phyloP scores from a whole-genome alignment of 1,284 basidiomycete species.

The Binderoboletus segoi region DNA sequence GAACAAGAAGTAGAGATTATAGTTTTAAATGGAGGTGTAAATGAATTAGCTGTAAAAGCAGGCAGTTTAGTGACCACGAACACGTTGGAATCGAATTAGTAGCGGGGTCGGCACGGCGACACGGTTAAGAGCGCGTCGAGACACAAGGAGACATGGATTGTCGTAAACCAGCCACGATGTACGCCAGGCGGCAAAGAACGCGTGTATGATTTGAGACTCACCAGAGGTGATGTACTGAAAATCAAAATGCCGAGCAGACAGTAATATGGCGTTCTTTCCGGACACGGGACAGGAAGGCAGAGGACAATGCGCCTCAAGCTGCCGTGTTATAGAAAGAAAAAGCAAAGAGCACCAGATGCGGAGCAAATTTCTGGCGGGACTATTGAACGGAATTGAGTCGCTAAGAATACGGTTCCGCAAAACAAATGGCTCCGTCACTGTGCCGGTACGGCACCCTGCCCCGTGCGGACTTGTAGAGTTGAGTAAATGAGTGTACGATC shows the following conservation, averaged over 20 bases:
- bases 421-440: slow-evolving; percentile 34
- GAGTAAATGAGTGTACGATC: slow-evolving; percentile 33
- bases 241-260: slow-evolving; percentile 25
- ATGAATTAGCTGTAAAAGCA: slow-evolving; percentile 39
- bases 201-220: slow-evolving; percentile 36
- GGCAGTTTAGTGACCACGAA: slow-evolving; percentile 28
- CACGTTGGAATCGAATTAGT: slow-evolving; percentile 21
- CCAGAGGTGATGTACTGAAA: slow-evolving; percentile 37
- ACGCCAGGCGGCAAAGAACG: slow-evolving; percentile 41
- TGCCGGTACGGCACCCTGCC: slow-evolving; percentile 33
- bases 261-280: slow-evolving; percentile 16
- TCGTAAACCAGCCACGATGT: slow-evolving; percentile 38
- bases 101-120: slow-evolving; percentile 33
- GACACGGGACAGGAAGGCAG: slow-evolving; percentile 18
- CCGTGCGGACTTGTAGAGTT: slow-evolving; percentile 21
- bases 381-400: slow-evolving; percentile 42
- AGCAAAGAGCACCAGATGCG: slow-evolving; percentile 25
- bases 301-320: slow-evolving; percentile 13
- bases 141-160: slow-evolving; percentile 20
- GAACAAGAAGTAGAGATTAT: slow-evolving; percentile 36
- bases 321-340: slow-evolving; percentile 29
- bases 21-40: slow-evolving; percentile 35
- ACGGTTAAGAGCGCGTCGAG: slow-evolving; percentile 34
- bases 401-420: slow-evolving; percentile 42
- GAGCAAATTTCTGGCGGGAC: slow-evolving; percentile 38